A percentile compares a stretch with the other conserved stretches of the same genome.
Conservation (phyloP, 192 early-diverging fungal genomes). For the Gigaspora rosea region DNA sequence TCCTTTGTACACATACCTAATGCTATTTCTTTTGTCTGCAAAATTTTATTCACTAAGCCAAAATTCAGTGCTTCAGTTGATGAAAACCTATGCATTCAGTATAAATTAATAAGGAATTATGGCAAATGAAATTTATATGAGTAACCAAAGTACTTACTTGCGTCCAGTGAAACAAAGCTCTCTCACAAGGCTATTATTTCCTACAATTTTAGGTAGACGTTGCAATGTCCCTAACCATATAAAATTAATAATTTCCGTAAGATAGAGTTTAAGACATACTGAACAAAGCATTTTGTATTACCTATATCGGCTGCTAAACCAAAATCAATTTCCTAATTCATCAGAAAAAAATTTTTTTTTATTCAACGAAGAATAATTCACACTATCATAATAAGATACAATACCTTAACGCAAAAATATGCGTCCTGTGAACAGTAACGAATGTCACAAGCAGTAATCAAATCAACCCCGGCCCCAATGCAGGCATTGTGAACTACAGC, state of each 20-base stretch:
- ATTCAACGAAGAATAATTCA: neutral
- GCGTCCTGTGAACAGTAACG: conserved; percentile 77
- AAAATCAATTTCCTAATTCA: conserved; percentile 79
- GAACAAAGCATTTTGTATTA: neutral
- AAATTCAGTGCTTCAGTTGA: conserved; percentile 60
- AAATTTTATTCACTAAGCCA: conserved; percentile 61
- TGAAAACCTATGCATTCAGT: conserved; percentile 42
- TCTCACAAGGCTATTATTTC: conserved; percentile 87
- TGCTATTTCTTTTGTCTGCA: conserved; percentile 45
- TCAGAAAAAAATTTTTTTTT: neutral
- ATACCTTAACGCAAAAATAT: conserved; percentile 79
- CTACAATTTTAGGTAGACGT: conserved; percentile 92
- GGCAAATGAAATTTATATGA: neutral
- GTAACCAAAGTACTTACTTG: conserved; percentile 40
- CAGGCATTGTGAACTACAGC: conserved; percentile 83
- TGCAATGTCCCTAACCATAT: conserved; percentile 72
- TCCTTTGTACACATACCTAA: conserved; percentile 47
- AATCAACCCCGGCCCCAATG: conserved; percentile 85
- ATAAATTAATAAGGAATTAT: conserved; percentile 10
- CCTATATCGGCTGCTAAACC: conserved; percentile 91
- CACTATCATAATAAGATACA: neutral
- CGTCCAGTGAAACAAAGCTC: conserved; percentile 89
- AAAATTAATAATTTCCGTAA: neutral
- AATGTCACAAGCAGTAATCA: conserved; percentile 92
- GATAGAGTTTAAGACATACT: neutral